Conservation (phyloP, 2,329 filamentous ascomycete species). For the Aspergillus hiratsukae region DNA sequence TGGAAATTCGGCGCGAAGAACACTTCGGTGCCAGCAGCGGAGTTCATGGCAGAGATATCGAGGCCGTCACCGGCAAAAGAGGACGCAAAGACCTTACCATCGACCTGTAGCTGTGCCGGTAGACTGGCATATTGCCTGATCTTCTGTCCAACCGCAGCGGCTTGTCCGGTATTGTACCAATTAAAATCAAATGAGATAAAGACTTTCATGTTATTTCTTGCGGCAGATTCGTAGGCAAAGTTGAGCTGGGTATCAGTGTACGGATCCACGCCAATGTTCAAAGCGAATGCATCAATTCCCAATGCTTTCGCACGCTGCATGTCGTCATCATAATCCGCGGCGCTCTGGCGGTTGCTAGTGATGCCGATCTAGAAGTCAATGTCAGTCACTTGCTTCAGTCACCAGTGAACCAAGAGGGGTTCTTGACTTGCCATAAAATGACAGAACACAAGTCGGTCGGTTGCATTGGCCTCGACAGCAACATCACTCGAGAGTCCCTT, state of each 20-base stretch:
- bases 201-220: constrained; percentile 47
- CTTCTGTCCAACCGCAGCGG: constrained; percentile 41
- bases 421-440: constrained; percentile 41
- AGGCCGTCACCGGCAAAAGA: constrained; percentile 50
- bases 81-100: constrained; percentile 50
- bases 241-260: constrained; percentile 44
- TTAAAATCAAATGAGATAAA: constrained; percentile 58
- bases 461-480: constrained; percentile 2
- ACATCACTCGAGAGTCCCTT: neutral
- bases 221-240: constrained; percentile 49
- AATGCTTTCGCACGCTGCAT: constrained; percentile 43
- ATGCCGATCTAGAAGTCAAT: constrained; percentile 40
- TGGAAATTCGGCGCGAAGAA: constrained; percentile 52
- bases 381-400: neutral
- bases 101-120: constrained; percentile 47
- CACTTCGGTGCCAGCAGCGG: constrained; percentile 42
- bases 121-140: constrained; percentile 44
- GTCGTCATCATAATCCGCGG: constrained; percentile 46
- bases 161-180: constrained; percentile 40
- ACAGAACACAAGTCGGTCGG: constrained; percentile 37
- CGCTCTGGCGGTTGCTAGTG: constrained; percentile 38
- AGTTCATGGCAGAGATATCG: constrained; percentile 39
- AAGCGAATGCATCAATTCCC: constrained; percentile 48
- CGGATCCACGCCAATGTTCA: constrained; percentile 47
- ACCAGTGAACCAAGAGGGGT: no score